Evolutionary conservation across 2,329 filamentous ascomycete species (phyloP).

Genomic region (Colletotrichum sidae): DNA sequence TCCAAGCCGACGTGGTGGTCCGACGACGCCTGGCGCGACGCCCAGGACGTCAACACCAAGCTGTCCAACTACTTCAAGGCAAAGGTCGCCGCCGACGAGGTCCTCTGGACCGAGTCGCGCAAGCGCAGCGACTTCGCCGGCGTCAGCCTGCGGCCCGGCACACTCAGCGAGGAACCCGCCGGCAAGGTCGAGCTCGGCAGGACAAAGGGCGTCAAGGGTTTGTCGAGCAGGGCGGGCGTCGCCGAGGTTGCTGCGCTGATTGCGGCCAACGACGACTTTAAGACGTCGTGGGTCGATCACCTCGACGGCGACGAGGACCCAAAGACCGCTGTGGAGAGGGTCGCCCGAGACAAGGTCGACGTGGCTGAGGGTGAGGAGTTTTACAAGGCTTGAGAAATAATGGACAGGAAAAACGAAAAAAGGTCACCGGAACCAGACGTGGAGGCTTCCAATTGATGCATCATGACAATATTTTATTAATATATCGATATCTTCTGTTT

Average conservation of each 20-base stretch:
- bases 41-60: constrained; percentile 55
- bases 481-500: constrained; percentile 16
- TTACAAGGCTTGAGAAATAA: constrained; percentile 37
- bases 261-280: constrained; percentile 60
- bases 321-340: constrained; percentile 59
- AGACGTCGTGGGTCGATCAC: constrained; percentile 66
- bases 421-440: not conserved
- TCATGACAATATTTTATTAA: constrained; percentile 26
- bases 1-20: constrained; percentile 67
- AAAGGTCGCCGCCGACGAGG: constrained; percentile 71
- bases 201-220: constrained; percentile 51
- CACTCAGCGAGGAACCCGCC: constrained; percentile 61
- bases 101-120: constrained; percentile 61
- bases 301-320: constrained; percentile 64
- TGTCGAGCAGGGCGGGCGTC: constrained; percentile 68
- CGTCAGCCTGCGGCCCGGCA: constrained; percentile 66
- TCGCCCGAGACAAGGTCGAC: constrained; percentile 62
- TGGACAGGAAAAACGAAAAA: not conserved
- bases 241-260: constrained; percentile 68
- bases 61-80: constrained; percentile 69
- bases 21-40: constrained; percentile 60
- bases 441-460: not conserved
- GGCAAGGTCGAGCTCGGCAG: constrained; percentile 61
- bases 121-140: constrained; percentile 56
- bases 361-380: constrained; percentile 64